These are phyloP conservation scores for Elaeis oleifera DNA, from an alignment of 202 grass and related monocot genomes.

Conservation along the genomic window DNA sequence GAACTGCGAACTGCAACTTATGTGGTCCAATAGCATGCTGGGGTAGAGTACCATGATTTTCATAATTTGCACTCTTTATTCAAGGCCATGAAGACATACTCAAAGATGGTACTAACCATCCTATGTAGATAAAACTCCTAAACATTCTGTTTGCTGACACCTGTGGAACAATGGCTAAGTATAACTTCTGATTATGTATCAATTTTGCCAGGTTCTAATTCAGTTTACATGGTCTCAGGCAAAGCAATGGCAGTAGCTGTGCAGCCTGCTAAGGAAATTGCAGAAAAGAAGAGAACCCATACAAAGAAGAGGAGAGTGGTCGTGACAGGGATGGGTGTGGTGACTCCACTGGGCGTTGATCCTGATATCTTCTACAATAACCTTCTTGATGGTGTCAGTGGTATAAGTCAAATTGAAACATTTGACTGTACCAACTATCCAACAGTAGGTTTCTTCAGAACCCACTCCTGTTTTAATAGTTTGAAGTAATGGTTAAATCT, in stretches of 20 bases:
- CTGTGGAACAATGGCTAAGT: too few relatives aligned
- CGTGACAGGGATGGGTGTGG: constrained; percentile 91
- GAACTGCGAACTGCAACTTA: too few relatives aligned
- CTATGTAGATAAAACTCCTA: too few relatives aligned
- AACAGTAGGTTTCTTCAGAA: constrained; percentile 46
- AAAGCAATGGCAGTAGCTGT: constrained; percentile 72
- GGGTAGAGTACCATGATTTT: too few relatives aligned
- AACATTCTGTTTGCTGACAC: too few relatives aligned
- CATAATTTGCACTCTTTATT: too few relatives aligned
- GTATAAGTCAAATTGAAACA: constrained; percentile 84
- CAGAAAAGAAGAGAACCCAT: constrained; percentile 57
- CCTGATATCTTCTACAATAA: constrained; percentile 91
- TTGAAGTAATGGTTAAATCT: background rate
- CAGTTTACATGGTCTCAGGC: constrained; percentile 33
- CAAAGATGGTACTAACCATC: too few relatives aligned
- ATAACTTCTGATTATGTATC: too few relatives aligned
- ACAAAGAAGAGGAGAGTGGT: constrained; percentile 86
- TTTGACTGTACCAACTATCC: constrained; percentile 90
- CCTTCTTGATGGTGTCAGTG: constrained; percentile 75
- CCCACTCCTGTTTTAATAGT: background rate
- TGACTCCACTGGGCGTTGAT: constrained; percentile 91
- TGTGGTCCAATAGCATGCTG: too few relatives aligned
- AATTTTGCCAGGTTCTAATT: too few relatives aligned
- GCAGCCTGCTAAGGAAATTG: constrained; percentile 54
- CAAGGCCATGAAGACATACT: too few relatives aligned